These are phyloP conservation scores for Salvia hispanica DNA, from an alignment of 257 asterid genomes.

Conservation along the genomic window DNA sequence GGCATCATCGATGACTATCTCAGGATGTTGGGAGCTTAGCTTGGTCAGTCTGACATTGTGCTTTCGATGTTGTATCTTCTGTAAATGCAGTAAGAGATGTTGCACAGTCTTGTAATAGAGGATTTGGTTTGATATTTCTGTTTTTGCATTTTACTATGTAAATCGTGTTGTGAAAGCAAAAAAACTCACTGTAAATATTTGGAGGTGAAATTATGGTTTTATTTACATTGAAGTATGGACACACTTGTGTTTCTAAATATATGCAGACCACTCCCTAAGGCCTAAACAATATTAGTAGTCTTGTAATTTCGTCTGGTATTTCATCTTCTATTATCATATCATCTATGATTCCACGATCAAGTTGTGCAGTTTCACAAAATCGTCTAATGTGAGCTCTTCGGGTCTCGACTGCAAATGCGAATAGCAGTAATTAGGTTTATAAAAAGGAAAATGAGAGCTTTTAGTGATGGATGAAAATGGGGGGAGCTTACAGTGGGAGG, in stretches of 20 bases:
- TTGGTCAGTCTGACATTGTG: conserved; percentile 9
- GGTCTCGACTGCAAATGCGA: conserved; percentile 79
- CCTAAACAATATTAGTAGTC: too few relatives aligned
- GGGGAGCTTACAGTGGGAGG: conserved; percentile 63
- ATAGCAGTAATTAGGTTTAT: neutral
- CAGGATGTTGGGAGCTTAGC: conserved; percentile 56
- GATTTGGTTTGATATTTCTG: too few relatives aligned
- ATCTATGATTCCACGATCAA: conserved; percentile 47
- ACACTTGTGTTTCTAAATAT: neutral
- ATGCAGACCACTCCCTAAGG: neutral
- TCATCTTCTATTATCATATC: neutral
- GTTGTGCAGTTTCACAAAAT: conserved; percentile 79
- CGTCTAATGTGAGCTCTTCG: conserved; percentile 79
- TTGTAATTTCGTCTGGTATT: neutral
- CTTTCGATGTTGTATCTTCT: neutral
- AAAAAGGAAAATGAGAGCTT: conserved; percentile 30
- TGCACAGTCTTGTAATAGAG: too few relatives aligned
- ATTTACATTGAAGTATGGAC: neutral
- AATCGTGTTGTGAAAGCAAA: neutral
- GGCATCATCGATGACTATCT: conserved; percentile 81
- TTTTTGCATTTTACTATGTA: neutral
- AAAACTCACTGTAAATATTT: neutral
- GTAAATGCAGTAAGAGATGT: too few relatives aligned
- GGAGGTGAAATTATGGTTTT: neutral
- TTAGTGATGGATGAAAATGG: neutral